These are phyloP conservation scores for Xerocomellus intermedius DNA, from an alignment of 768 basidiomycete genomes.

Conservation along the genomic window DNA sequence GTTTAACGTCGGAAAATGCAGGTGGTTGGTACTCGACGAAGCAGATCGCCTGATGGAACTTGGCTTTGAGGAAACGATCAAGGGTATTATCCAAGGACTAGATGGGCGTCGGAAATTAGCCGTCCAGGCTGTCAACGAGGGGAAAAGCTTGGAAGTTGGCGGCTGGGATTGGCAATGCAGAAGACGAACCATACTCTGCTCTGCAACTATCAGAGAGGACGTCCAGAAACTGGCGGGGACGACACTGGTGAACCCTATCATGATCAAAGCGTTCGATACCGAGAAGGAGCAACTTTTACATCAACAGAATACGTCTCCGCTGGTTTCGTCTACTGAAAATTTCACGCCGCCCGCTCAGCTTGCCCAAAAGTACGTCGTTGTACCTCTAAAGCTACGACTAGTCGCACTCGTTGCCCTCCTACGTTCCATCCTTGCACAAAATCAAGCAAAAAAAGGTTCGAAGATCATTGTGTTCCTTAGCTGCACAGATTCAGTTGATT, in stretches of 20 bases:
- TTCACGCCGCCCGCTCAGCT: conserved; percentile 96
- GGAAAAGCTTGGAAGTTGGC: conserved; percentile 69
- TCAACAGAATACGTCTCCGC: conserved; percentile 13
- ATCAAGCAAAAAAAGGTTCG: conserved; percentile 47
- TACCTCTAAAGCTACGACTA: conserved; percentile 91
- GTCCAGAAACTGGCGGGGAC: conserved; percentile 91
- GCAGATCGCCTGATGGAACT: conserved; percentile 97
- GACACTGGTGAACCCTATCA: conserved; percentile 71
- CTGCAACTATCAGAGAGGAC: conserved; percentile 93
- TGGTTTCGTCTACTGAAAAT: conserved; percentile 42
- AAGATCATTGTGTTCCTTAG: conserved; percentile 95
- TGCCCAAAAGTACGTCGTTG: conserved; percentile 84
- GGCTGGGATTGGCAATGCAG: conserved; percentile 81
- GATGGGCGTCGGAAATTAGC: conserved; percentile 82
- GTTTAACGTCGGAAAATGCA: conserved; percentile 89
- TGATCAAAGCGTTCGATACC: conserved; percentile 72
- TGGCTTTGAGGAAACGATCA: conserved; percentile 95
- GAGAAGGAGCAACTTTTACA: conserved; percentile 31
- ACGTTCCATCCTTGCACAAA: conserved; percentile 71
- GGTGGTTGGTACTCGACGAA: conserved; percentile 96
- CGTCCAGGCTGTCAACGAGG: conserved; percentile 60
- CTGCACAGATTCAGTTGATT: conserved; percentile 97
- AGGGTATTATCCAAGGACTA: conserved; percentile 81
- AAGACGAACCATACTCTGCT: conserved; percentile 88
- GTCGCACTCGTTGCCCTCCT: conserved; percentile 87